These are phyloP conservation scores for Acer campestre DNA, from an alignment of 345 rosid genomes.

Conservation along the genomic window DNA sequence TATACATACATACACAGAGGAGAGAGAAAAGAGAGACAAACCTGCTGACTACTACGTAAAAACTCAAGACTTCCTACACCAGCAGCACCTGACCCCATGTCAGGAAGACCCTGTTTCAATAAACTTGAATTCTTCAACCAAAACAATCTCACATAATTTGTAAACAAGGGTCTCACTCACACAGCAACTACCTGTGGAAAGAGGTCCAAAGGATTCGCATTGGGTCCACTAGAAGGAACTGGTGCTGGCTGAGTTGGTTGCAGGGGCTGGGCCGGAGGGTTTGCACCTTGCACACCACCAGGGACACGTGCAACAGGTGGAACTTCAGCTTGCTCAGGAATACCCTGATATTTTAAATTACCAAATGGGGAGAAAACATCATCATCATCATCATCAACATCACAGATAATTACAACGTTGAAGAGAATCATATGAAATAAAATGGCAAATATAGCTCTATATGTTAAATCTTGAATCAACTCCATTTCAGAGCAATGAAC, in stretches of 20 bases:
- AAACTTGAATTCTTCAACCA: constrained; percentile 12
- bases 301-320: constrained; percentile 54
- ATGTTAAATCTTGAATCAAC: too few relatives aligned
- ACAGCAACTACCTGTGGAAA: constrained; percentile 77
- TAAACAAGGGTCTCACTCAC: not conserved
- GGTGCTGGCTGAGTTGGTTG: constrained; percentile 61
- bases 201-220: constrained; percentile 86
- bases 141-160: constrained; percentile 1
- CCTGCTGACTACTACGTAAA: constrained; percentile 90
- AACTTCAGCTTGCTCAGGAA: constrained; percentile 77
- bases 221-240: constrained; percentile 66
- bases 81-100: constrained; percentile 65
- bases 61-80: constrained; percentile 85
- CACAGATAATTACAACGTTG: not conserved
- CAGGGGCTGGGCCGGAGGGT: constrained; percentile 46
- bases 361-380: not conserved
- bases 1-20: not conserved
- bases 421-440: not conserved
- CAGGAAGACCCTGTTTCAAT: constrained; percentile 83
- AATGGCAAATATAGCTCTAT: not conserved
- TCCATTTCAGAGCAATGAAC: not conserved
- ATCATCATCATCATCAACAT: too few relatives aligned
- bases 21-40: constrained; percentile 18
- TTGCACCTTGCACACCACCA: constrained; percentile 46
- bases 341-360: constrained; percentile 46